Base-by-base conservation (phyloP, 2,329 filamentous ascomycete species). In the Alternaria sp. region DNA sequence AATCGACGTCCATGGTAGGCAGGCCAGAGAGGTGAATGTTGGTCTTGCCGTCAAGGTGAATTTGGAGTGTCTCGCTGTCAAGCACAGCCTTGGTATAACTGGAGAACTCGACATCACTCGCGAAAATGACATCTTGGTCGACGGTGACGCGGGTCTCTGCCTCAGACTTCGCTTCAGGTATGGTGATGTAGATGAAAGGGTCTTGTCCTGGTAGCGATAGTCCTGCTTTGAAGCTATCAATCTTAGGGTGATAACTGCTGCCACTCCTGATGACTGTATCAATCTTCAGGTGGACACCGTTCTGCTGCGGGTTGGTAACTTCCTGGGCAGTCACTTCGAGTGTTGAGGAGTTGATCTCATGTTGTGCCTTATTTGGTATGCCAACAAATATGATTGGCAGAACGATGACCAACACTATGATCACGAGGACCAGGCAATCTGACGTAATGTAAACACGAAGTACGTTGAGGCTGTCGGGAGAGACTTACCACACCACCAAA, bases 341-440 rank as follows among this genome's bases (percentile, higher is more conserved):
- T 4, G 79, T 82, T 2, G 87, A 84, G 30, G 82, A 76, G 69
- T 87, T 83, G 69, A 89, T 83, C 55, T 84, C 83, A 44, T 75
- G 62, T 69, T 89, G 87, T 33, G 87, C 87, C 61, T 87, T 87
- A 30, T 84, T 83, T 18, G 87, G 87, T 70, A 89, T 87, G 4
- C 76, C 87, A 55, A 89, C 87, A 70, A 84, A 89, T 50, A 89
- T 81, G 43, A 90, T 77, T 43, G 89, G 80, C 43, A 87, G 82
- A 18, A 91, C 84, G 41, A 88, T 80, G 14, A 91, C 77, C 33
- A 88, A 82, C 46, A 85, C 75, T 47, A 88, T 77, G 64, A 83
- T 68, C 60, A 85, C 73, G 55, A 88, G 75, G 15, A 82, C 74
- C 61, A 90, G 79, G 62, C 89, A 70, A 57, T 80, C 77, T 79